Evolutionary conservation across 2,329 filamentous ascomycete species (phyloP), one percentile per base, ranked within the genome.

Genomic region (Parastagonospora nodorum): DNA sequence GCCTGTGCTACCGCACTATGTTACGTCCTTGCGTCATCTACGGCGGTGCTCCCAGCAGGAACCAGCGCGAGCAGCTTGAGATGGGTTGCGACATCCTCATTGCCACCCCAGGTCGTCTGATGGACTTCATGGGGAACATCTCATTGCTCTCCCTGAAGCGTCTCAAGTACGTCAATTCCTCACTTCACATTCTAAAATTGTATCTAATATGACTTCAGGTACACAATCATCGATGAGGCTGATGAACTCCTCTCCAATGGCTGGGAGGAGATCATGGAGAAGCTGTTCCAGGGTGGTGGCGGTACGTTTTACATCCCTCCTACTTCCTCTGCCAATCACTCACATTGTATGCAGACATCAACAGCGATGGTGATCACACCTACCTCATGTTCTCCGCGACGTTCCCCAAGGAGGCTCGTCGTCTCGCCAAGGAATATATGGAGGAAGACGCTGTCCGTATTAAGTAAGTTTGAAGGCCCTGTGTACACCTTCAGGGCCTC

Each of bases 1-100:
- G 93, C 63, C 85, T 97, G 42, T 97, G 92, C 71, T 99, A 99
- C 66, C 87, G 94, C 1, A 92, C 90, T 3, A 96, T 96, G 90
- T 82, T 99, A 50, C 91, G 94, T 35, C 93, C 94, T 19, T 92
- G 89, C 61, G 91, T 96, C 37, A 80, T 88, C 28, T 99, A 97
- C 61, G 94, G 94, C 42, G 94, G 94, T 56, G 86, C 86, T 6
- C 89, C 90, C 0, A 67, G 85, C n/a, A 72, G 74, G 2, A 82
- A 87, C 10, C 91, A 97, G 74, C 79, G 87, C 4, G 77, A 82
- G 6, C 87, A 95, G 68, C 82, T 99, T 1, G 80, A 81, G 52
- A 89, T 87, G 71, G 94, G 94, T 5, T 97, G 93, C 60, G 94
- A 99, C 64, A 78, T 99, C 36, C 81, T 99, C 11, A 86, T 97